Percentiles rank a stretch among this genome's conserved stretches.
Conservation (phyloP, 192 early-diverging fungal genomes). For the Coemansia sp. region DNA sequence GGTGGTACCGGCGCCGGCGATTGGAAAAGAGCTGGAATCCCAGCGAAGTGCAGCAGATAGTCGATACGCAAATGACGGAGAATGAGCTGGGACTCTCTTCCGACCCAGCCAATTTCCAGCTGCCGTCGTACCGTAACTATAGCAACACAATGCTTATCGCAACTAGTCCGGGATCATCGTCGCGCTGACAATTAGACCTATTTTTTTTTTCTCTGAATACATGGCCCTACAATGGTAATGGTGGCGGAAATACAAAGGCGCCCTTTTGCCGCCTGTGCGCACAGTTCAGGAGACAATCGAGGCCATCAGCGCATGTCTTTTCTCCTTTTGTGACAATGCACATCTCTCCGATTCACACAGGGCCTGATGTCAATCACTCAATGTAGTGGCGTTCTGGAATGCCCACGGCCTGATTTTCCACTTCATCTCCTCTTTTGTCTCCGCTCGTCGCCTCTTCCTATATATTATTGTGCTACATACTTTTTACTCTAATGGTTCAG, state of each 20-base stretch:
- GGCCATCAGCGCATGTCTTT: not conserved
- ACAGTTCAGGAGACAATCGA: not conserved
- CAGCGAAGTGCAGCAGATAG: constrained; percentile 27
- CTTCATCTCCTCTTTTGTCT: not conserved
- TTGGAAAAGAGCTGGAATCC: constrained; percentile 22
- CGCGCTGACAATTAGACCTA: not conserved
- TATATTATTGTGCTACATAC: not conserved
- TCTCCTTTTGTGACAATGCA: not conserved
- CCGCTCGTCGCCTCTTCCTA: not conserved
- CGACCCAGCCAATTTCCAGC: constrained; percentile 15
- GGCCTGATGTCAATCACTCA: not conserved
- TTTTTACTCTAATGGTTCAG: not conserved
- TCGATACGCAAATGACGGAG: constrained; percentile 38
- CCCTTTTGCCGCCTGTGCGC: not conserved
- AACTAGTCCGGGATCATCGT: constrained; percentile 9
- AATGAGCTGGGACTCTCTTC: constrained; percentile 23
- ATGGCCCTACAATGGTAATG: not conserved
- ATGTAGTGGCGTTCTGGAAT: not conserved
- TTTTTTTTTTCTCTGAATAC: not conserved
- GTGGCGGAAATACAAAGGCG: not conserved
- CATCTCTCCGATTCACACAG: not conserved
- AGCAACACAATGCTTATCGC: constrained; percentile 35
- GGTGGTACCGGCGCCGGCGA: constrained; percentile 26
- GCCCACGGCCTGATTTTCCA: not conserved
- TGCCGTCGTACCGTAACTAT: constrained; percentile 41